phyloP scores from a whole-genome alignment of 495 filamentous ascomycete genomes.

The Aspergillus biplanus region DNA sequence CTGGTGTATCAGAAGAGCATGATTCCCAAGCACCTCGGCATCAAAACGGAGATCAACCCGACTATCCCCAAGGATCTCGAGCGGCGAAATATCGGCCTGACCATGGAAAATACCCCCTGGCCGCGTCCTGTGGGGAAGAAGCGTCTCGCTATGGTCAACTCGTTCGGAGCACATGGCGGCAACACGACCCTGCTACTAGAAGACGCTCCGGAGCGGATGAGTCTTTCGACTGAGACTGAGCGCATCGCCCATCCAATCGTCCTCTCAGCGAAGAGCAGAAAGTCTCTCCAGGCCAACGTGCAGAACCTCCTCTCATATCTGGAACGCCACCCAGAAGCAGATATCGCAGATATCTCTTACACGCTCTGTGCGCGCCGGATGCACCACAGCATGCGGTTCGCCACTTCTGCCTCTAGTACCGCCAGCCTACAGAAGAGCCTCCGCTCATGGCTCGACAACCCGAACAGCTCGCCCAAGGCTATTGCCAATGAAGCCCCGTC shows the following conservation, averaged over 20 bases:
- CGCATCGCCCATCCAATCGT: constrained; percentile 27
- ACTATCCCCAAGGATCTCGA: background rate
- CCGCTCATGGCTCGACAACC: background rate
- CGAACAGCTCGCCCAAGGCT: background rate
- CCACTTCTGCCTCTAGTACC: constrained; percentile 25
- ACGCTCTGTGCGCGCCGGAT: constrained; percentile 42
- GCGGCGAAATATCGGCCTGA: background rate
- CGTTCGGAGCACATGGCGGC: constrained; percentile 35
- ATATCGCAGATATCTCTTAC: constrained; percentile 44
- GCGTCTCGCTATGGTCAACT: constrained; percentile 37
- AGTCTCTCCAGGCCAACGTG: constrained; percentile 40
- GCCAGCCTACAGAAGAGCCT: background rate
- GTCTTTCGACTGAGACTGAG: background rate
- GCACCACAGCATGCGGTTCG: constrained; percentile 46
- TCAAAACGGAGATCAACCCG: constrained; percentile 35
- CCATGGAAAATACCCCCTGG: background rate
- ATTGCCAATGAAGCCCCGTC: constrained; percentile 5
- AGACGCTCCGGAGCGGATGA: constrained; percentile 9
- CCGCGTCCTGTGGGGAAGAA: constrained; percentile 9
- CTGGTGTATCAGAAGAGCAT: constrained; percentile 33
- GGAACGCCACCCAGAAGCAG: constrained; percentile 27
- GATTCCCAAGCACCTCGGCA: constrained; percentile 40
- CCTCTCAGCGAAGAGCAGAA: constrained; percentile 40
- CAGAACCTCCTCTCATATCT: constrained; percentile 36
- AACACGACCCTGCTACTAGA: constrained; percentile 19